Evolutionary conservation across 228 moss, liverwort and hornwort species (phyloP).

Genomic region (Sphagnum magellanicum): DNA sequence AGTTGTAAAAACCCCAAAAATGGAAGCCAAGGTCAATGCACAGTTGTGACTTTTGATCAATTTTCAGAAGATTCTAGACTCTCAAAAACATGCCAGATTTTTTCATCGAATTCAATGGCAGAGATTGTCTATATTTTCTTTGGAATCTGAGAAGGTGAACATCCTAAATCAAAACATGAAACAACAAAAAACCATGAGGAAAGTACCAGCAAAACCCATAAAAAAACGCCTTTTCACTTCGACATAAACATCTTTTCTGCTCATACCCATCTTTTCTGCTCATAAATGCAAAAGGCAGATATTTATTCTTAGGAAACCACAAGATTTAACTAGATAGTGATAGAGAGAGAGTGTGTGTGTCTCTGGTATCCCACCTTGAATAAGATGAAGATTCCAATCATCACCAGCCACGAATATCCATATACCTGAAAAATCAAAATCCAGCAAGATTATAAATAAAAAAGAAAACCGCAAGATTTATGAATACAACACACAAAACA

Average conservation of each 20-base stretch:
- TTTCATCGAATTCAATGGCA: not conserved
- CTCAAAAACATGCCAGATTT: not conserved
- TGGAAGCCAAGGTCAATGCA: not conserved
- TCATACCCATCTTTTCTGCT: not conserved
- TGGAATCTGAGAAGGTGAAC: no score
- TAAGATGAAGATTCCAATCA: conserved; percentile 56
- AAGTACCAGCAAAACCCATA: not conserved
- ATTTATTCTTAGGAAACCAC: not conserved
- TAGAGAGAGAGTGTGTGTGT: not conserved
- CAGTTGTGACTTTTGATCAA: no score
- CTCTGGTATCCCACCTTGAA: conserved; percentile 50
- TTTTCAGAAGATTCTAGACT: not conserved
- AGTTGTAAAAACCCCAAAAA: not conserved
- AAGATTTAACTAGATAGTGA: not conserved
- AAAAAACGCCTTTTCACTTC: not conserved
- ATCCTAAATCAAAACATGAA: not conserved
- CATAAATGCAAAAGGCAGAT: conserved; percentile 23
- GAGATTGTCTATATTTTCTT: no score
- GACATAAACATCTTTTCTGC: not conserved
- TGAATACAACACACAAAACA: not conserved
- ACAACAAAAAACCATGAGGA: not conserved
- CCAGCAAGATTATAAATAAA: conserved; percentile 4
- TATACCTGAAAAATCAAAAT: conserved; percentile 59
- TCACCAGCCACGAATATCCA: conserved; percentile 84
- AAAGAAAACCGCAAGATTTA: not conserved